Evolutionary conservation across 1,284 basidiomycete species (phyloP).

Genomic region (Heterobasidion parviporum): DNA sequence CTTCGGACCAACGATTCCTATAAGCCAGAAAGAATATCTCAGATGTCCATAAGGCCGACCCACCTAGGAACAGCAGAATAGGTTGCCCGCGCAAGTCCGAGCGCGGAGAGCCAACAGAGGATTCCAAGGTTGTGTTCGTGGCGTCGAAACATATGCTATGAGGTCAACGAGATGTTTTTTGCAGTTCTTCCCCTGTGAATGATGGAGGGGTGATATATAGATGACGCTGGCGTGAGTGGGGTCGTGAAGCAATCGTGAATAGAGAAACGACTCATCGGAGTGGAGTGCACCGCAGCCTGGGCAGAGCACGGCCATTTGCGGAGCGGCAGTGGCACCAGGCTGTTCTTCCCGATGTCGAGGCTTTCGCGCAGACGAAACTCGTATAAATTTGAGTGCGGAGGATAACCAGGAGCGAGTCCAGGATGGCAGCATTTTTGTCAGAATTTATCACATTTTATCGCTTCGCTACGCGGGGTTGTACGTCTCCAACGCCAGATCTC

Average conservation of each 20-base stretch:
- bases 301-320: too few relatives aligned
- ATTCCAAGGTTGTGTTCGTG: background rate
- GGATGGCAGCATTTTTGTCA: too few relatives aligned
- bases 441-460: too few relatives aligned
- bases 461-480: too few relatives aligned
- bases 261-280: background rate
- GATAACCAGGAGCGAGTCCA: too few relatives aligned
- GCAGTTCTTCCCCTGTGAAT: background rate
- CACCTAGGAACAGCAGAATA: constrained; percentile 20
- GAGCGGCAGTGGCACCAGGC: too few relatives aligned
- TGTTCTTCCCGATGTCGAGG: too few relatives aligned
- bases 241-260: background rate
- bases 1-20: constrained; percentile 27
- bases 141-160: background rate
- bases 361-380: too few relatives aligned
- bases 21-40: background rate
- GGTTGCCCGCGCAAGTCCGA: background rate
- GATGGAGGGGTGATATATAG: background rate
- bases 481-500: background rate
- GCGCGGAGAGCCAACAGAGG: background rate
- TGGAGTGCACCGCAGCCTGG: too few relatives aligned
- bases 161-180: background rate
- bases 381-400: too few relatives aligned
- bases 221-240: background rate
- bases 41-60: background rate